A percentile compares a stretch with the other conserved stretches of the same genome.
Conservation (phyloP, 306 rosid genomes). For the Glycine soja region DNA sequence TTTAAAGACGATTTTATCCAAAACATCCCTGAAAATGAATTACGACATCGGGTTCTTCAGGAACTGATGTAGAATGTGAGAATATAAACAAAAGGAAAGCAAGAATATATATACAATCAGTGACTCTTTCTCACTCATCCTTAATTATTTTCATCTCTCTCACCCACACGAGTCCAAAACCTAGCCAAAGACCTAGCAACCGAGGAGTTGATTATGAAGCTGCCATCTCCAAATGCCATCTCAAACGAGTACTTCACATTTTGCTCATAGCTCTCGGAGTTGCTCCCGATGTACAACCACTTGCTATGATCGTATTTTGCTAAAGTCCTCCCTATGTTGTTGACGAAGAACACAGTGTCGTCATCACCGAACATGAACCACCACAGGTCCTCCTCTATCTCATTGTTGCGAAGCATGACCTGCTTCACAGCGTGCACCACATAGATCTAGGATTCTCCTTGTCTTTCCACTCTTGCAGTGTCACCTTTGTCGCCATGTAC, state of each 20-base stretch:
- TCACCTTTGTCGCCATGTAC: no score
- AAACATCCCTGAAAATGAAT: no score
- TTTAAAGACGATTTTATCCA: no score
- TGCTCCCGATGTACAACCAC: slow-evolving; percentile 82
- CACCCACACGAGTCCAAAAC: slow-evolving; percentile 91
- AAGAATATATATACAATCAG: no score
- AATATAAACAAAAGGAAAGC: no score
- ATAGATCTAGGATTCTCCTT: no score
- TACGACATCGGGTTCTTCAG: no score
- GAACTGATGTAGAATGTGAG: no score
- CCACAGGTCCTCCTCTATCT: slow-evolving; percentile 61
- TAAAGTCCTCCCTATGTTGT: slow-evolving; percentile 70
- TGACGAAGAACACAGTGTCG: slow-evolving; percentile 87
- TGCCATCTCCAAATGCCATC: slow-evolving; percentile 98
- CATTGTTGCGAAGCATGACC: slow-evolving; percentile 58
- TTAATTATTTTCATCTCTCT: no score
- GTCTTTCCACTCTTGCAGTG: no score
- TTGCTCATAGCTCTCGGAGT: slow-evolving; percentile 87
- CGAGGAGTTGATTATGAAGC: slow-evolving; percentile 78
- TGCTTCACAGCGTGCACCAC: slow-evolving; percentile 90
- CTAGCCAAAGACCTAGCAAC: slow-evolving; percentile 73
- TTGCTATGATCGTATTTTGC: slow-evolving; percentile 72
- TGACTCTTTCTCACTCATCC: no score
- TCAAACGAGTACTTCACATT: slow-evolving; percentile 67
- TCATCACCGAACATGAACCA: slow-evolving; percentile 98